phyloP scores from a whole-genome alignment of 768 basidiomycete species.

The Podaxis sp. region DNA sequence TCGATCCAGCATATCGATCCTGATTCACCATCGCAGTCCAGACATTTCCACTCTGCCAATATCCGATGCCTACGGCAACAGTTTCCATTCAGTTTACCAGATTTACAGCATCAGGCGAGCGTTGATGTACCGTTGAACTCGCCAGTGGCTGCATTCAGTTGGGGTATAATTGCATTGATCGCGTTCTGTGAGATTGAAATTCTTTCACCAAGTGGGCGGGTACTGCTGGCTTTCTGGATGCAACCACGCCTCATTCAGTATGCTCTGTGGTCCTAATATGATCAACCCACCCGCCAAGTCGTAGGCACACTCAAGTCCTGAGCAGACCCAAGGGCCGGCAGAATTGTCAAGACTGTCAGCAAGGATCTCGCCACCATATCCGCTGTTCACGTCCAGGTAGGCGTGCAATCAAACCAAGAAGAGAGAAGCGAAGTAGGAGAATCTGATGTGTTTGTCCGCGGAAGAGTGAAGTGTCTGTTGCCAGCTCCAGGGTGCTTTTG shows the following conservation, averaged over 20 bases:
- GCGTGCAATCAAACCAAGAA: no score
- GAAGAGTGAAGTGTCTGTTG: no score
- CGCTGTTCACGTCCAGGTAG: neutral
- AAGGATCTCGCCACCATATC: neutral
- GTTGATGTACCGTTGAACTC: conserved; percentile 41
- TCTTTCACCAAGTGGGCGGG: conserved; percentile 34
- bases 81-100: neutral
- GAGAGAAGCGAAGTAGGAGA: no score
- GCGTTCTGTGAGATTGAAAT: conserved; percentile 42
- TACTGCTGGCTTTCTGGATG: conserved; percentile 41
- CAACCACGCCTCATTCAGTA: neutral
- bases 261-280: neutral
- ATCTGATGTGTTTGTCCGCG: no score
- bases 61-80: conserved; percentile 41
- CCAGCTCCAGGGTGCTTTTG: no score
- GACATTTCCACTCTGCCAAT: conserved; percentile 54
- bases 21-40: conserved; percentile 50
- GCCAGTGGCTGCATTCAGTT: conserved; percentile 34
- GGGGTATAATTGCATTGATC: conserved; percentile 40
- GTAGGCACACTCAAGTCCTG: conserved; percentile 26
- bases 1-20: conserved; percentile 38
- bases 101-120: neutral
- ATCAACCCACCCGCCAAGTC: conserved; percentile 39
- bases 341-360: neutral
- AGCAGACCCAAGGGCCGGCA: conserved; percentile 17